Evolutionary conservation across 345 rosid species (phyloP).

Genomic region (Draba incana): DNA sequence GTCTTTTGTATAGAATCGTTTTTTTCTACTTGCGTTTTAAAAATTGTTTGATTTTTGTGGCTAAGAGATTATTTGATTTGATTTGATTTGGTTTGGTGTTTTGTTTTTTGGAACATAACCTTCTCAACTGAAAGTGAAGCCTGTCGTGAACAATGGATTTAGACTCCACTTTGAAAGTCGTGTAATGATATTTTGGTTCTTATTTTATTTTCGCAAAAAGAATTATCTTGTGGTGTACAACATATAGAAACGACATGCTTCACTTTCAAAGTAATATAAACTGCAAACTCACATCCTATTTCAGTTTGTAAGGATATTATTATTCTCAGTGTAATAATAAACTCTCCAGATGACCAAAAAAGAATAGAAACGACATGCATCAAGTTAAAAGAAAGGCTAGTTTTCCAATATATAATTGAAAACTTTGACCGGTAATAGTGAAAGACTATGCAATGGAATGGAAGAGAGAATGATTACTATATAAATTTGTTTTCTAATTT

Average conservation of each 20-base stretch:
- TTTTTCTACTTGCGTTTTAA: constrained; percentile 20
- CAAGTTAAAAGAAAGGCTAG: neutral
- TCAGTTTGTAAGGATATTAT: too few species aligned
- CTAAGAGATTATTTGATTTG: constrained; percentile 32
- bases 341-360: too few species aligned
- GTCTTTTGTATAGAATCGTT: constrained; percentile 36
- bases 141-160: constrained; percentile 18
- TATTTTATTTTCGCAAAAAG: neutral
- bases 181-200: constrained; percentile 21
- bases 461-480: too few species aligned
- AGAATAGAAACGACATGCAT: neutral
- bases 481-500: neutral
- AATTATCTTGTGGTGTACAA: neutral
- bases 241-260: neutral
- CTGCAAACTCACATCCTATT: too few species aligned
- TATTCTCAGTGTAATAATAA: too few species aligned
- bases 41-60: constrained; percentile 37
- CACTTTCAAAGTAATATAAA: too few species aligned
- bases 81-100: constrained; percentile 39
- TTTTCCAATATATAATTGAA: too few species aligned
- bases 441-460: neutral
- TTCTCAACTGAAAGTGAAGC: constrained; percentile 34
- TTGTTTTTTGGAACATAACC: constrained; percentile 32
- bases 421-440: neutral
- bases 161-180: constrained; percentile 24